Conservation (phyloP, 108 stramenopile species). For the Schizochytrium sp. region DNA sequence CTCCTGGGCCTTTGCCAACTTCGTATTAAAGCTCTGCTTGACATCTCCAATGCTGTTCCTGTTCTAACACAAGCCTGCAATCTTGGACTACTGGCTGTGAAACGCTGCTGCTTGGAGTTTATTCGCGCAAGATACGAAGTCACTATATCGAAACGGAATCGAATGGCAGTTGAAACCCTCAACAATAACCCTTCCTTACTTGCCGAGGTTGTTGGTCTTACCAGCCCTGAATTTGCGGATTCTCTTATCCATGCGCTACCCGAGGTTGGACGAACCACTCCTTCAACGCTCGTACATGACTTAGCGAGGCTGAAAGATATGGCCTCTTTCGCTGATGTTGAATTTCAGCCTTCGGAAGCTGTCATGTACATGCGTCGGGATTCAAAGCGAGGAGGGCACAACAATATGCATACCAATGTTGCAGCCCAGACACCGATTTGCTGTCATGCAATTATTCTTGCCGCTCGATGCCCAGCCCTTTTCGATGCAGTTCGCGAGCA, state of each 20-base stretch:
- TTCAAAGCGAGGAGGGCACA: background rate
- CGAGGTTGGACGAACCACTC: background rate
- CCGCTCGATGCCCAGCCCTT: conserved; percentile 5
- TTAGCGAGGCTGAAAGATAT: background rate
- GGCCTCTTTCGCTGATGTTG: conserved; percentile 9
- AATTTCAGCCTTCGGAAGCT: background rate
- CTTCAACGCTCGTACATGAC: background rate
- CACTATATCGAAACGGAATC: background rate
- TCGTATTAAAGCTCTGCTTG: background rate
- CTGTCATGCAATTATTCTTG: conserved; percentile 29
- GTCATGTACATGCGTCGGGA: background rate
- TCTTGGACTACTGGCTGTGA: background rate
- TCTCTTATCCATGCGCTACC: conserved; percentile 13
- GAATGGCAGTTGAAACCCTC: background rate
- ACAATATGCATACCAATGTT: background rate
- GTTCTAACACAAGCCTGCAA: conserved; percentile 11
- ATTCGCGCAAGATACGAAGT: background rate
- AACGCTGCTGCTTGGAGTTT: background rate
- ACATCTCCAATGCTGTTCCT: background rate
- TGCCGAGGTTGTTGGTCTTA: conserved; percentile 13
- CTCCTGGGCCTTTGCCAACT: conserved; percentile 5
- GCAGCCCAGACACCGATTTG: background rate
- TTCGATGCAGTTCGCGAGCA: background rate
- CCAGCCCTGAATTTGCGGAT: conserved; percentile 6
- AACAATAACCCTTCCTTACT: background rate